These are phyloP conservation scores for Thraustochytrium aureum DNA, from an alignment of 352 stramenopile species.

Conservation along the genomic window DNA sequence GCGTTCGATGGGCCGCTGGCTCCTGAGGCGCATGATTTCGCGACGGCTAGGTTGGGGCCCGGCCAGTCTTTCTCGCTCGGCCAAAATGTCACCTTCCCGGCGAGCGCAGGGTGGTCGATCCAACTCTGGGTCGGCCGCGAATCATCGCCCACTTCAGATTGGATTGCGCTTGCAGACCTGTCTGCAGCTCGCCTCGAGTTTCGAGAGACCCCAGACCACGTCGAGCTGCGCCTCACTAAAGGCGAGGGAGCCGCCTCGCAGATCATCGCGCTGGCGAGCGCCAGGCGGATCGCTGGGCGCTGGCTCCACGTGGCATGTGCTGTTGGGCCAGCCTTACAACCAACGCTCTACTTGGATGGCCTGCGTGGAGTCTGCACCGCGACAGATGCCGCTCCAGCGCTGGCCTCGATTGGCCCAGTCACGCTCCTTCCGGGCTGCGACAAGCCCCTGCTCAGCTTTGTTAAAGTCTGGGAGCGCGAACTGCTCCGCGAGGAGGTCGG, in stretches of 20 bases:
- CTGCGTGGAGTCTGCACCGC: background rate
- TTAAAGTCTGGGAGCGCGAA: slow-evolving; percentile 32
- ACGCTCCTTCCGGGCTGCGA: background rate
- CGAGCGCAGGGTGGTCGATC: background rate
- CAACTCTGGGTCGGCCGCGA: background rate
- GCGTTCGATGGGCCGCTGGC: background rate
- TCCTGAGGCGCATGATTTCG: background rate
- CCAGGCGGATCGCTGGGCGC: background rate
- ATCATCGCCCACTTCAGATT: background rate
- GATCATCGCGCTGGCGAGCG: background rate
- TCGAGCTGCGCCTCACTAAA: slow-evolving; percentile 16
- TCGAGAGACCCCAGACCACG: too few relatives aligned
- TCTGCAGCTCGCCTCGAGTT: too few relatives aligned
- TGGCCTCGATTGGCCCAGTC: background rate
- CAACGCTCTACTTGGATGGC: background rate
- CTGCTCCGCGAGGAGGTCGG: background rate
- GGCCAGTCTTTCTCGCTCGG: background rate
- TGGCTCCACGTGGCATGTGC: slow-evolving; percentile 12
- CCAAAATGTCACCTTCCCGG: background rate
- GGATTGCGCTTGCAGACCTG: background rate
- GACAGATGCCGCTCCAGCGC: background rate
- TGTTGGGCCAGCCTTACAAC: background rate
- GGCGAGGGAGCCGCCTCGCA: background rate
- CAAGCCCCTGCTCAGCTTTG: slow-evolving; percentile 10
- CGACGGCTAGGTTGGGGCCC: background rate